phyloP scores from a whole-genome alignment of 345 rosid genomes.

The Raphanus sativus region DNA sequence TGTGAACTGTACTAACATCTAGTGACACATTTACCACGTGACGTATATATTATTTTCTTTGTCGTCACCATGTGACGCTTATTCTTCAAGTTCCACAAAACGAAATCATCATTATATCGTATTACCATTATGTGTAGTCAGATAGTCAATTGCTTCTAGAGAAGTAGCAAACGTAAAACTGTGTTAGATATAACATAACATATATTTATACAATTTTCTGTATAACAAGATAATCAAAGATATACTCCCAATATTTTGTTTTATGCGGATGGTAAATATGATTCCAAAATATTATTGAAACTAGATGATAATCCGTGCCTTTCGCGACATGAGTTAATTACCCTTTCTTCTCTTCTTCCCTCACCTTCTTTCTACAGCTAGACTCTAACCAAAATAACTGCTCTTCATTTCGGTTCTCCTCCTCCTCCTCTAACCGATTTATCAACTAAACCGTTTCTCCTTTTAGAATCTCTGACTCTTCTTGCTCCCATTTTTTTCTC shows the following conservation, averaged over 20 bases:
- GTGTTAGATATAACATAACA: neutral
- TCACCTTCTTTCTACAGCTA: too few relatives aligned
- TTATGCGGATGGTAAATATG: neutral
- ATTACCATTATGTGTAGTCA: neutral
- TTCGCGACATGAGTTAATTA: too few relatives aligned
- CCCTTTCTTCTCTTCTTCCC: too few relatives aligned
- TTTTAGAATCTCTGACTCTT: too few relatives aligned
- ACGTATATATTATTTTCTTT: neutral
- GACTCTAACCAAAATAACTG: too few relatives aligned
- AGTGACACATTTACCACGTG: constrained; percentile 33
- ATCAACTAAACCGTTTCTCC: too few relatives aligned
- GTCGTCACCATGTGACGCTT: constrained; percentile 24
- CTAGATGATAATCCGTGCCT: too few relatives aligned
- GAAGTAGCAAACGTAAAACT: neutral
- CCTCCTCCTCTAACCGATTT: too few relatives aligned
- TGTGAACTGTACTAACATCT: constrained; percentile 9
- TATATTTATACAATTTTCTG: neutral
- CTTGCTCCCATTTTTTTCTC: too few relatives aligned
- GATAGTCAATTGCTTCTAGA: constrained; percentile 18
- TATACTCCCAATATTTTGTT: too few relatives aligned
- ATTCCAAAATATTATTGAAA: constrained; percentile 3
- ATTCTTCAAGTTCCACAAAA: neutral
- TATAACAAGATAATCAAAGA: too few relatives aligned
- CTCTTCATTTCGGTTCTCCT: too few relatives aligned
- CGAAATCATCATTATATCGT: neutral